Conservation (phyloP, 163 green algal genomes). For the Chlorella variabilis region DNA sequence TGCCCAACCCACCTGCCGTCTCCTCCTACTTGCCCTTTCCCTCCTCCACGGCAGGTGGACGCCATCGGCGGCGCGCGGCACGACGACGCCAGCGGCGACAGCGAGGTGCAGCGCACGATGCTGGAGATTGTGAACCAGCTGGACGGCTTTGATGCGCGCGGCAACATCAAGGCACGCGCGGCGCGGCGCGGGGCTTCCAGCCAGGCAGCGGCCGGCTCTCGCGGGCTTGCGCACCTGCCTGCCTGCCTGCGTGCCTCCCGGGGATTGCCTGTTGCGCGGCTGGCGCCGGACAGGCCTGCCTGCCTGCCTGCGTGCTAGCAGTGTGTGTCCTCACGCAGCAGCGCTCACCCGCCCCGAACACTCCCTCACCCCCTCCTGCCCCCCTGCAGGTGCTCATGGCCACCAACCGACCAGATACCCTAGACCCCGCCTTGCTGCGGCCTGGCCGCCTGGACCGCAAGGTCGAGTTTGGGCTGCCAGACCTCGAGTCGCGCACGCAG, state of each 20-base stretch:
- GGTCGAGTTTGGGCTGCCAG: conserved; percentile 98
- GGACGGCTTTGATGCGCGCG: conserved; percentile 97
- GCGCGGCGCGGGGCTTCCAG: too few species aligned
- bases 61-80: conserved; percentile 95
- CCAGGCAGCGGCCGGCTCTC: too few species aligned
- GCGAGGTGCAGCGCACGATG: conserved; percentile 99
- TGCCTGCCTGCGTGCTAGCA: too few species aligned
- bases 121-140: conserved; percentile 99
- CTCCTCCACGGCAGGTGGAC: conserved; percentile 79
- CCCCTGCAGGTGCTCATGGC: conserved; percentile 86
- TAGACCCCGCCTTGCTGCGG: conserved; percentile 97
- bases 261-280: too few species aligned
- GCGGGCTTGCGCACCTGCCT: too few species aligned
- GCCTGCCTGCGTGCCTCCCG: too few species aligned
- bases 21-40: too few species aligned
- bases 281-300: too few species aligned
- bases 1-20: too few species aligned
- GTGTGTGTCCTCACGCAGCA: too few species aligned
- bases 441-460: conserved; percentile 97
- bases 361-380: too few species aligned
- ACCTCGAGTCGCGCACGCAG: conserved; percentile 91
- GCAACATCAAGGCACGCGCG: conserved; percentile 98
- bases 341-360: too few species aligned
- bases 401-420: conserved; percentile 97
- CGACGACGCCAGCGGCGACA: conserved; percentile 94